Evolutionary conservation across 345 rosid species (phyloP).

Genomic region (Isatis tinctoria): DNA sequence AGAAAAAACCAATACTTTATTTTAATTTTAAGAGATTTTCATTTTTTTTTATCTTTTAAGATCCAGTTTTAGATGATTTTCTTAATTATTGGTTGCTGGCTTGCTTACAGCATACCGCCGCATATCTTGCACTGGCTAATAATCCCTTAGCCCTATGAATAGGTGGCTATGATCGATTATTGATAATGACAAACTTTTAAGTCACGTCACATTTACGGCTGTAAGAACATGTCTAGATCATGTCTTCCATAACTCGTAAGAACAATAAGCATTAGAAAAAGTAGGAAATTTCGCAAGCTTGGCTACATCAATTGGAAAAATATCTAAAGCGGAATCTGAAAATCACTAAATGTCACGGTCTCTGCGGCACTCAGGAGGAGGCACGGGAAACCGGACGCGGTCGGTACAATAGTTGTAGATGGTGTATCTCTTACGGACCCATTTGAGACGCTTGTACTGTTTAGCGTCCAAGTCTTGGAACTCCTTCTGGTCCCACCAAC

Average conservation of each 20-base stretch:
- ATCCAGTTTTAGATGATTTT: not conserved
- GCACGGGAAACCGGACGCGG: constrained; percentile 36
- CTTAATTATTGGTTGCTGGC: not conserved
- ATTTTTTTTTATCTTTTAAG: too few relatives aligned
- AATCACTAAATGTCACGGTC: constrained; percentile 45
- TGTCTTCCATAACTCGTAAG: not conserved
- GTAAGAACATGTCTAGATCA: not conserved
- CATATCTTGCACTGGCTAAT: not conserved
- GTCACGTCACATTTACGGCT: not conserved
- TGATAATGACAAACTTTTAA: not conserved
- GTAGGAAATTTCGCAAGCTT: not conserved
- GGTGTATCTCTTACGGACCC: constrained; percentile 56
- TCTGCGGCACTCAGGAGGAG: constrained; percentile 51
- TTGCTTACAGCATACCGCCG: not conserved
- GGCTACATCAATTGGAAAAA: not conserved
- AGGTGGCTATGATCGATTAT: too few relatives aligned
- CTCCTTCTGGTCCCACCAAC: constrained; percentile 76
- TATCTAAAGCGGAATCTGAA: not conserved
- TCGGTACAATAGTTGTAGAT: constrained; percentile 64
- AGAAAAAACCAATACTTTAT: not conserved
- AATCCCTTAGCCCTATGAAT: too few relatives aligned
- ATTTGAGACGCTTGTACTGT: constrained; percentile 47
- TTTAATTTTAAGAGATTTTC: too few relatives aligned
- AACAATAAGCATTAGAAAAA: not conserved
- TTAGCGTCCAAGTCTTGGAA: constrained; percentile 51